These are phyloP conservation scores for Microbotryum scabiosae DNA, from an alignment of 1,284 basidiomycete species.

Conservation along the genomic window DNA sequence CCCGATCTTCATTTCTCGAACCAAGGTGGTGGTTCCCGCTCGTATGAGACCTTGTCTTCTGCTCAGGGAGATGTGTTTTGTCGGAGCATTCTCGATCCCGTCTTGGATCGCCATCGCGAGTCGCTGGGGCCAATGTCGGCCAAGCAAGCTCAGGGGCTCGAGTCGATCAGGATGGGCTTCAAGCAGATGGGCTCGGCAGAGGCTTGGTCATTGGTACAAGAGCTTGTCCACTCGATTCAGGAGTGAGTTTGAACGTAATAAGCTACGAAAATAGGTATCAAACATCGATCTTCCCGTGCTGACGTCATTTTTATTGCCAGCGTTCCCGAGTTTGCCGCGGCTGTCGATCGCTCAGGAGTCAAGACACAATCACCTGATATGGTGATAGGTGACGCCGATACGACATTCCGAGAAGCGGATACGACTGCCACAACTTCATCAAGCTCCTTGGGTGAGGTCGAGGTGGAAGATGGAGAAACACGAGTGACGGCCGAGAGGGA, in stretches of 20 bases:
- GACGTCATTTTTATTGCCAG: not conserved
- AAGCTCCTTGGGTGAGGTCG: slow-evolving; percentile 42
- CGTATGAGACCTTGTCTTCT: not conserved
- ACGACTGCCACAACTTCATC: slow-evolving; percentile 65
- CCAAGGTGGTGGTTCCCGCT: not conserved
- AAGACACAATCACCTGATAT: not conserved
- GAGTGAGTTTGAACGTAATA: not conserved
- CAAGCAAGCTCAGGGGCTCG: slow-evolving; percentile 40
- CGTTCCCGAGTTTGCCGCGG: not conserved
- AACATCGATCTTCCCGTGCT: not conserved
- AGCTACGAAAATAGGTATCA: not conserved
- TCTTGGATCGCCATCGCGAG: not conserved
- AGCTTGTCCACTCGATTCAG: not conserved
- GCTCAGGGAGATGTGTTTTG: not conserved
- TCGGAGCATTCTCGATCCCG: not conserved
- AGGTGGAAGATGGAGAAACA: slow-evolving; percentile 48
- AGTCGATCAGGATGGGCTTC: slow-evolving; percentile 38
- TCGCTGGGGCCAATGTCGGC: not conserved
- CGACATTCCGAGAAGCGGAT: not conserved
- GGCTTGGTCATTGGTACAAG: not conserved
- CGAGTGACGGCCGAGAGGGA: slow-evolving; percentile 11
- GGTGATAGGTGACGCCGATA: not conserved
- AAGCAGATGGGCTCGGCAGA: slow-evolving; percentile 35
- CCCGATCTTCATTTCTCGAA: not conserved
- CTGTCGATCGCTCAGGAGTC: not conserved